Base-by-base conservation (phyloP, 2,329 filamentous ascomycete genomes). In the Trichoderma polysporum region DNA sequence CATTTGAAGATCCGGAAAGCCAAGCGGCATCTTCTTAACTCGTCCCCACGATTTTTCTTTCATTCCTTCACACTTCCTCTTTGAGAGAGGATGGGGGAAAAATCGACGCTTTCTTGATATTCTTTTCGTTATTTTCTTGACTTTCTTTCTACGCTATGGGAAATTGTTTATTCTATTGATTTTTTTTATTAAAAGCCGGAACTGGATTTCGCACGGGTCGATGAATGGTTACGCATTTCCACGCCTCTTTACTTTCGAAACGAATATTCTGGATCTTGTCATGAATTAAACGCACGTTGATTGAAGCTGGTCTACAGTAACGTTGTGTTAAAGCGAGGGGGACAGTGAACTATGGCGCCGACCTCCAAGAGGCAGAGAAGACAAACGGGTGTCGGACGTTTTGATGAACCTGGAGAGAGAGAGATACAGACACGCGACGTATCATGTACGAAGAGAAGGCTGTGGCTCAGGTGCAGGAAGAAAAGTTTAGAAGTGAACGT, bases 21-120 rank as follows among this genome's bases (percentile, higher is more conserved):
- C 61, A 54, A 64, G 61, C 49, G 50, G 15, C 19, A 37, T 64
- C 35, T 54, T 41, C 25, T 47, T 56, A 45, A 15, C 37, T 47
- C 29, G 47, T 67, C 63, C 50, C 63, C 59, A 66, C 72, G 61
- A 45, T 62, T 69, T 63, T 54, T 37, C 61, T 68, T 64, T 64
- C 66, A 68, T 69, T 62, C 69, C 63, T 69, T 68, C 61, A 54
- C 68, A 61, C 65, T 67, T 69, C 59, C 35, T 62, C 35, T 33
- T 41, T 41, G 35, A 63, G n/a, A 63, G 49, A 33, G 59, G 39
- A 25, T 52, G 35, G 17, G 12, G 25, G 15, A 35, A 22, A 35
- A 12, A 3, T 13, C 10, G 8, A n/a, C n/a, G 67, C 66, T 68
- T 39, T 69, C 68, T 68, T 65, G 62, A 59, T 58, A 58, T 49